phyloP scores from a whole-genome alignment of 352 stramenopile species.

The Globisporangium spiculum region DNA sequence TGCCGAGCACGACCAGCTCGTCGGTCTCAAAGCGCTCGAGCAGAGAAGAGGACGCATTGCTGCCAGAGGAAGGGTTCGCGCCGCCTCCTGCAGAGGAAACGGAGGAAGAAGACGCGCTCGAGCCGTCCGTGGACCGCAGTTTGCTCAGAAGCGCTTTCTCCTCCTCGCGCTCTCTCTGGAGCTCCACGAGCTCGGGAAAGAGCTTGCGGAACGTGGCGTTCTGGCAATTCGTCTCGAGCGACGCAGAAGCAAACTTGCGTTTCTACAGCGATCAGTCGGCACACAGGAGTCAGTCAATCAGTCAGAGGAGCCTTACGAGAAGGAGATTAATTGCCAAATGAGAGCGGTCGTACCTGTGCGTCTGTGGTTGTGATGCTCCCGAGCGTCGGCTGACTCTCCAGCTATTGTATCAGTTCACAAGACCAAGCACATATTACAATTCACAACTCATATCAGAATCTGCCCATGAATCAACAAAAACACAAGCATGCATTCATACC shows the following conservation, averaged over 20 bases:
- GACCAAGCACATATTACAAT: background rate
- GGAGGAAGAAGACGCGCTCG: conserved; percentile 1
- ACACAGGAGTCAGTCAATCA: background rate
- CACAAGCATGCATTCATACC: background rate
- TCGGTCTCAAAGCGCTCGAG: conserved; percentile 19
- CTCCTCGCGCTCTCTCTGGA: conserved; percentile 57
- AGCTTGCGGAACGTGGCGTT: conserved; percentile 82
- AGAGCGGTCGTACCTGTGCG: conserved; percentile 36
- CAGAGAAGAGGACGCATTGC: conserved; percentile 5
- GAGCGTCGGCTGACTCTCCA: conserved; percentile 82
- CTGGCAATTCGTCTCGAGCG: conserved; percentile 79
- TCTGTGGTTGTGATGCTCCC: conserved; percentile 87
- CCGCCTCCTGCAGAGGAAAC: background rate
- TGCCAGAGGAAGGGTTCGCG: background rate
- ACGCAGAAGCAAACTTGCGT: conserved; percentile 76
- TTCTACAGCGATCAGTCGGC: conserved; percentile 35
- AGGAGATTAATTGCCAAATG: background rate
- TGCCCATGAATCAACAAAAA: background rate
- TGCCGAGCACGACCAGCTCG: conserved; percentile 17
- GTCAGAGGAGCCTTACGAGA: background rate
- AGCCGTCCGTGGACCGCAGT: conserved; percentile 11
- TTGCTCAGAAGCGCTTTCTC: conserved; percentile 41
- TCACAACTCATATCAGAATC: conserved; percentile 6
- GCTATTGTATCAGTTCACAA: conserved; percentile 20
- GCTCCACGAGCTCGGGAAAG: conserved; percentile 87